These are phyloP conservation scores for Raffaelea ambrosiae DNA, from an alignment of 2,329 filamentous ascomycete species.

Conservation along the genomic window DNA sequence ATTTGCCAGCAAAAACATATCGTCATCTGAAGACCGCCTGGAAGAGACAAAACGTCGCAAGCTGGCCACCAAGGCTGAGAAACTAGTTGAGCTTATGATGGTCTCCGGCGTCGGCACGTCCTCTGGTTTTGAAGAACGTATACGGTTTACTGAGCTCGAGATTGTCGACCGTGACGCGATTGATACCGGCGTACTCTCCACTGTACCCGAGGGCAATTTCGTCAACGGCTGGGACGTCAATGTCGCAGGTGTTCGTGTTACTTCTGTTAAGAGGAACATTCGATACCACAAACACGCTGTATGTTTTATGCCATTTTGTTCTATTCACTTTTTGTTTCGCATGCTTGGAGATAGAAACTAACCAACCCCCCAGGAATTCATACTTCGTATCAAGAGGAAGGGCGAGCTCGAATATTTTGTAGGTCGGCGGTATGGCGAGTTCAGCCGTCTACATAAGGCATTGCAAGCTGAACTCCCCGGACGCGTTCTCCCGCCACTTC, in stretches of 20 bases:
- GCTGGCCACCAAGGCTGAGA: slow-evolving; percentile 84
- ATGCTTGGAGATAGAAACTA: neutral
- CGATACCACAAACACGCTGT: slow-evolving; percentile 87
- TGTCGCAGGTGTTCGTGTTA: slow-evolving; percentile 78
- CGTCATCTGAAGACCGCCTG: slow-evolving; percentile 87
- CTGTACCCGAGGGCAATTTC: slow-evolving; percentile 80
- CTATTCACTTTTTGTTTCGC: neutral
- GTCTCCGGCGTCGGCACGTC: slow-evolving; percentile 93
- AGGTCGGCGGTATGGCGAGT: slow-evolving; percentile 82
- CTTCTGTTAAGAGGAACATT: slow-evolving; percentile 74
- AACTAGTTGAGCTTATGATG: slow-evolving; percentile 98
- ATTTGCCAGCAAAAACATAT: slow-evolving; percentile 95
- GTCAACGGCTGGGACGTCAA: slow-evolving; percentile 98
- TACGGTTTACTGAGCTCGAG: slow-evolving; percentile 93
- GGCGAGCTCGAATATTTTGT: slow-evolving; percentile 71
- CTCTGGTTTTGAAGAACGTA: slow-evolving; percentile 94
- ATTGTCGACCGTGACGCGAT: slow-evolving; percentile 91
- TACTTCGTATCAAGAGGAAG: slow-evolving; percentile 75
- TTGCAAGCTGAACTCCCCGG: slow-evolving; percentile 81
- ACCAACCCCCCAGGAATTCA: slow-evolving; percentile 61
- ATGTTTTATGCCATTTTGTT: slow-evolving; percentile 24
- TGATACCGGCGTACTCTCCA: slow-evolving; percentile 78
- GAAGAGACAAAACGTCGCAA: slow-evolving; percentile 95
- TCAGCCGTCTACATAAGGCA: slow-evolving; percentile 68
- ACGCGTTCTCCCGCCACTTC: slow-evolving; percentile 77